phyloP scores from a whole-genome alignment of 495 filamentous ascomycete genomes.

The Neurospora tetrasperma region DNA sequence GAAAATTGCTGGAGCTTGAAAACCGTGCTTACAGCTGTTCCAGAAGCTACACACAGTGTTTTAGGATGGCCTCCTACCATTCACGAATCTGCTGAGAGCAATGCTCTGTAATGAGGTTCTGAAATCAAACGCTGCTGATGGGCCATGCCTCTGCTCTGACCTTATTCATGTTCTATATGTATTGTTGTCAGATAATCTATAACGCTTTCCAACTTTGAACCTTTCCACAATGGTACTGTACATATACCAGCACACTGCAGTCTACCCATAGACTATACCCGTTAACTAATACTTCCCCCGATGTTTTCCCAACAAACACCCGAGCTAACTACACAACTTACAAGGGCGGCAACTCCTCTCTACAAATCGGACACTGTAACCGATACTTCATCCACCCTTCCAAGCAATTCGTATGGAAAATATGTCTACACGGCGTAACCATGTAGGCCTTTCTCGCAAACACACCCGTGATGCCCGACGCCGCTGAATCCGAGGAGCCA shows the following conservation, averaged over 20 bases:
- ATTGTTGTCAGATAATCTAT: background rate
- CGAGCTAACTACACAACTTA: constrained; percentile 24
- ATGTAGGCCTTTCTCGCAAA: constrained; percentile 78
- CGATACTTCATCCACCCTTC: constrained; percentile 94
- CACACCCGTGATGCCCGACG: constrained; percentile 51
- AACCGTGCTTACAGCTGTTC: background rate
- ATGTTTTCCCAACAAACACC: background rate
- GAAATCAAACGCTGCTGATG: background rate
- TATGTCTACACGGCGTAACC: constrained; percentile 94
- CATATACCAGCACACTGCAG: background rate
- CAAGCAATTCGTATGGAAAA: constrained; percentile 87
- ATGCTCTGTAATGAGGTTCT: background rate
- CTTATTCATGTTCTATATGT: background rate
- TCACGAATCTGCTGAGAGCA: background rate
- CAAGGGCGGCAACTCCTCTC: constrained; percentile 77
- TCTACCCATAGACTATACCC: background rate
- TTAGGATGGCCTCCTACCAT: background rate
- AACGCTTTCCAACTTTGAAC: background rate
- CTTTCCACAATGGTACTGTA: background rate
- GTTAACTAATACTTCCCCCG: background rate
- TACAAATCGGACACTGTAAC: constrained; percentile 90
- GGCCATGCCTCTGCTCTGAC: background rate
- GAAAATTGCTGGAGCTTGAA: background rate
- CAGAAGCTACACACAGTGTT: background rate
- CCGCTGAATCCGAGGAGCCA: background rate